Conservation (phyloP, 352 stramenopile species). For the Pythium guiyangense region DNA sequence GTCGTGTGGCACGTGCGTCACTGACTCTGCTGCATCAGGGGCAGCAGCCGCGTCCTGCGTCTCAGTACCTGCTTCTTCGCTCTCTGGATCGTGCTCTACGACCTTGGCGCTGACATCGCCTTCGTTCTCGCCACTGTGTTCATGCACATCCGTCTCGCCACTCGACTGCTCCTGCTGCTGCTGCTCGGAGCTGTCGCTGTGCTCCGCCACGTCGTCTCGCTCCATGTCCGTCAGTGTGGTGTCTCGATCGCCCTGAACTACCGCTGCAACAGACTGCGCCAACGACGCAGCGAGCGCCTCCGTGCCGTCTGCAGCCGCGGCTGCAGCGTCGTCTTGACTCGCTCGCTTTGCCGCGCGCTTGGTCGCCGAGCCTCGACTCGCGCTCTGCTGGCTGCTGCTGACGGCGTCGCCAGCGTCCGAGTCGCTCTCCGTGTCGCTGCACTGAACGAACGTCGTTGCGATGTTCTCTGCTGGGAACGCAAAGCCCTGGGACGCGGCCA, state of each 20-base stretch:
- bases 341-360: too few species aligned
- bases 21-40: background rate
- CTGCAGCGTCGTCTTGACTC: background rate
- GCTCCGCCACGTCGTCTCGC: too few species aligned
- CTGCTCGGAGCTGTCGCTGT: too few species aligned
- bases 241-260: too few species aligned
- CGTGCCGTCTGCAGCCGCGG: background rate
- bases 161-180: too few species aligned
- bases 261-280: too few species aligned
- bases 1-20: background rate
- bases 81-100: background rate
- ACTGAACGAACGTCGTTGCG: constrained; percentile 41
- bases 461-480: constrained; percentile 52
- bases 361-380: background rate
- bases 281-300: background rate
- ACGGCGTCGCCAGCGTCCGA: background rate
- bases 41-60: background rate
- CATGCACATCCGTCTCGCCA: too few species aligned
- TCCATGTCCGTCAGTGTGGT: too few species aligned
- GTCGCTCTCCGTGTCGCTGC: constrained; percentile 43
- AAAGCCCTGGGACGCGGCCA: constrained; percentile 26
- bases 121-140: background rate
- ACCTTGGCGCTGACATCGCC: background rate
- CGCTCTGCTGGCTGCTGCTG: background rate
- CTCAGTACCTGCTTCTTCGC: background rate